Percentiles rank a stretch among this genome's conserved stretches.
Conservation (phyloP, 257 asterid species). For the Handroanthus guayacan region DNA sequence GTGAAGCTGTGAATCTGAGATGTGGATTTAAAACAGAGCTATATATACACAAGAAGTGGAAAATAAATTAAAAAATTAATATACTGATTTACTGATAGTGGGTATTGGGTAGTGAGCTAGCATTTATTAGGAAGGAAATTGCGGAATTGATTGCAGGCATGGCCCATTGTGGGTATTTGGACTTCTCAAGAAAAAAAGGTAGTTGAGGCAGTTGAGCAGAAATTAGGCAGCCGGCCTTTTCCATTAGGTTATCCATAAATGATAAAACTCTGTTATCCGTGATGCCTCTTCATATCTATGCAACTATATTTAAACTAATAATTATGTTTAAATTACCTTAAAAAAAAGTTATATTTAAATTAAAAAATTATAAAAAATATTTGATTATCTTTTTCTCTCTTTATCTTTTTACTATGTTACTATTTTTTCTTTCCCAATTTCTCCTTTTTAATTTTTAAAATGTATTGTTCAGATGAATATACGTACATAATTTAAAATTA, state of each 20-base stretch:
- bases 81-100: too few species aligned
- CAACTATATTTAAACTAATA: background rate
- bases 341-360: too few species aligned
- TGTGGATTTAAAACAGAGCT: constrained; percentile 9
- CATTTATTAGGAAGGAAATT: constrained; percentile 30
- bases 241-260: constrained; percentile 33
- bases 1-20: constrained; percentile 19
- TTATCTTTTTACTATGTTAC: too few species aligned
- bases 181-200: background rate
- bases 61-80: too few species aligned
- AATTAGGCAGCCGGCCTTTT: constrained; percentile 30
- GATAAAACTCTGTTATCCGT: background rate
- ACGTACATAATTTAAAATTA: too few species aligned
- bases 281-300: background rate
- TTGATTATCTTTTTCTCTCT: too few species aligned
- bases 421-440: too few species aligned
- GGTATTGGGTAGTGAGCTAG: background rate
- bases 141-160: background rate
- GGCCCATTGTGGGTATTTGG: background rate
- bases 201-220: constrained; percentile 32
- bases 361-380: too few species aligned
- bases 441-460: too few species aligned
- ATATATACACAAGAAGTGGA: background rate
- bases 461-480: too few species aligned
- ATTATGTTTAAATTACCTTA: too few species aligned